Percentiles rank a stretch among this genome's conserved stretches.
phyloP scores from a whole-genome alignment of 2,329 filamentous ascomycete species.

The Colletotrichum sp. region DNA sequence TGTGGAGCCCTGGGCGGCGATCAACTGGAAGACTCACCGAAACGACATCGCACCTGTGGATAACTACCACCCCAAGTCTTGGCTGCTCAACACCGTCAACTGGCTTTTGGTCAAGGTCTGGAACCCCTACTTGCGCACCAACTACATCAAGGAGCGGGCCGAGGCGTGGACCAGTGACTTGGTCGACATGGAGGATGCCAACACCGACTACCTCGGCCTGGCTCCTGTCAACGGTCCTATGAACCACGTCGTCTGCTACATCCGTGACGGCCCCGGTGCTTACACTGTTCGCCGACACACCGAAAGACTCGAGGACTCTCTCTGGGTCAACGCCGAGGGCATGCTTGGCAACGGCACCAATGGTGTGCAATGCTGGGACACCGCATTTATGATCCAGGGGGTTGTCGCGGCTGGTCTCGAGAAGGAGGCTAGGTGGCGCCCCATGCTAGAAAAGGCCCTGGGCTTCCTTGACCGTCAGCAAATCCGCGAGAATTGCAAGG shows the following conservation, averaged over 20 bases:
- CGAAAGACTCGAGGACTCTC: conserved; percentile 80
- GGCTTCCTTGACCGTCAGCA: conserved; percentile 90
- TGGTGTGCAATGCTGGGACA: conserved; percentile 98
- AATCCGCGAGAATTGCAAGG: conserved; percentile 79
- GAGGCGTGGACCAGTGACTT: conserved; percentile 84
- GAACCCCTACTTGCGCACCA: conserved; percentile 75
- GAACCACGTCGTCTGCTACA: conserved; percentile 87
- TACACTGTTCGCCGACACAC: conserved; percentile 76
- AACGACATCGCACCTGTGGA: conserved; percentile 82
- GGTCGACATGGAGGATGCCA: conserved; percentile 89
- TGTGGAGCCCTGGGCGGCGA: conserved; percentile 74
- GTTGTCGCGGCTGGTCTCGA: conserved; percentile 79
- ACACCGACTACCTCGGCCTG: conserved; percentile 85
- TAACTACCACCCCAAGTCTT: conserved; percentile 93
- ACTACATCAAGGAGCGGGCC: conserved; percentile 69
- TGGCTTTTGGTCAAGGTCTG: conserved; percentile 81
- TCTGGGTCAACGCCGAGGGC: conserved; percentile 92
- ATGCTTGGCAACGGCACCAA: conserved; percentile 97
- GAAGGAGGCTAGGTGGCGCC: conserved; percentile 75
- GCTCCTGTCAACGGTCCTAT: conserved; percentile 90
- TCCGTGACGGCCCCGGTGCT: conserved; percentile 79
- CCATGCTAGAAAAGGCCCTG: conserved; percentile 83
- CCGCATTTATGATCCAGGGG: conserved; percentile 85
- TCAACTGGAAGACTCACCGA: conserved; percentile 77
- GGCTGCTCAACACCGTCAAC: conserved; percentile 79